Evolutionary conservation across 257 asterid species (phyloP).

Genomic region (Solanum rostratum): DNA sequence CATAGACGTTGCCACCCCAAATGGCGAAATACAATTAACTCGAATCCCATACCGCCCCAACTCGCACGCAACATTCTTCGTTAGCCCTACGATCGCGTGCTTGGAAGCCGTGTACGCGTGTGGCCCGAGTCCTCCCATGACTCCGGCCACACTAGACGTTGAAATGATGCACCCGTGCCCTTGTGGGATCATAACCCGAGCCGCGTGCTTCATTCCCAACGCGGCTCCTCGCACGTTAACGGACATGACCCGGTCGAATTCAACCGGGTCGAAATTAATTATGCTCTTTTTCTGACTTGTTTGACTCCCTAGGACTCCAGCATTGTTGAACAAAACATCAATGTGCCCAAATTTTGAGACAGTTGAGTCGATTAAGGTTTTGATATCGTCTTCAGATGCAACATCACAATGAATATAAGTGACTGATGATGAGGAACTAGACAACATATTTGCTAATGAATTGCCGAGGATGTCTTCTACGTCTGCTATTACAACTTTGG

Average conservation of each 20-base stretch:
- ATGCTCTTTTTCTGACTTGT: constrained; percentile 51
- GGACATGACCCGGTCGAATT: constrained; percentile 50
- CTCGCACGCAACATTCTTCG: constrained; percentile 71
- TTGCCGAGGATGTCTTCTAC: constrained; percentile 43
- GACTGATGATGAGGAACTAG: constrained; percentile 13
- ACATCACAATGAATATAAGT: constrained; percentile 56
- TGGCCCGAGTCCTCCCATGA: constrained; percentile 68
- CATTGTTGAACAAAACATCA: constrained; percentile 66
- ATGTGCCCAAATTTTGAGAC: constrained; percentile 35
- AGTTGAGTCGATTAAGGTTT: constrained; percentile 26
- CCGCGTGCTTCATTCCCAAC: constrained; percentile 78
- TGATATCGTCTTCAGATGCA: constrained; percentile 45
- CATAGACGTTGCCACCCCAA: constrained; percentile 90
- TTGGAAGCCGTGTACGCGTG: constrained; percentile 83
- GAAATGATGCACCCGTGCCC: constrained; percentile 54
- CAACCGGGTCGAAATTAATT: constrained; percentile 48
- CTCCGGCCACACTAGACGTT: constrained; percentile 68
- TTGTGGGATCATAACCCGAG: constrained; percentile 54
- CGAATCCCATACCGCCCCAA: constrained; percentile 62
- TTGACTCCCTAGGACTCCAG: constrained; percentile 69
- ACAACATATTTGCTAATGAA: constrained; percentile 26
- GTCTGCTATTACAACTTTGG: constrained; percentile 56
- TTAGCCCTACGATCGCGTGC: constrained; percentile 71
- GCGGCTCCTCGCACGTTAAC: constrained; percentile 69
- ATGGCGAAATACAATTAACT: constrained; percentile 80